phyloP scores from a whole-genome alignment of 139 green algal species.

The Astrephomene gubernaculifera region DNA sequence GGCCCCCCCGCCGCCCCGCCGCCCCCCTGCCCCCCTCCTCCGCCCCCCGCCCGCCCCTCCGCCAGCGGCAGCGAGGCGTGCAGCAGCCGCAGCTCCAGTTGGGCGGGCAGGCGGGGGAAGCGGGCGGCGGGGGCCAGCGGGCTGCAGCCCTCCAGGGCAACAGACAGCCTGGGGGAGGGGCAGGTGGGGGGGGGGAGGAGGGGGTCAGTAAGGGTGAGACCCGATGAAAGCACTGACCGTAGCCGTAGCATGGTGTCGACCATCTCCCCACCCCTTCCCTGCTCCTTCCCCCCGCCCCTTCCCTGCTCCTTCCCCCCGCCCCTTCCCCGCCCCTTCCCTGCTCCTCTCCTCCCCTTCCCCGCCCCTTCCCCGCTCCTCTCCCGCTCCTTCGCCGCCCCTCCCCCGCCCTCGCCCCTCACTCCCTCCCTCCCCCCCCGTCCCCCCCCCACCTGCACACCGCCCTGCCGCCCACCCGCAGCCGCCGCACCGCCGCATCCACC shows the following conservation, averaged over 20 bases:
- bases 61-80: conserved; percentile 20
- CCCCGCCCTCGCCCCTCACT: background rate
- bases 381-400: background rate
- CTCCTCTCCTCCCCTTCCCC: background rate
- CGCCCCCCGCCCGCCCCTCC: background rate
- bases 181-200: background rate
- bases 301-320: background rate
- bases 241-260: too few relatives aligned
- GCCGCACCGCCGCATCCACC: conserved; percentile 7
- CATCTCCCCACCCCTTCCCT: too few relatives aligned
- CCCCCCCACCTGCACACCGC: conserved; percentile 8
- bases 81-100: conserved; percentile 24
- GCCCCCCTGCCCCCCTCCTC: background rate
- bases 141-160: conserved; percentile 8
- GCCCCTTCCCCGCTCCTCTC: background rate
- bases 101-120: background rate
- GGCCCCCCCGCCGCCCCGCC: background rate
- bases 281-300: too few relatives aligned
- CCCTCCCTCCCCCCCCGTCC: background rate
- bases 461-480: conserved; percentile 20
- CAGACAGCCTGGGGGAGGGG: background rate
- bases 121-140: conserved; percentile 5
- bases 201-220: background rate
- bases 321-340: background rate
- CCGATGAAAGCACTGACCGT: too few relatives aligned